These are phyloP conservation scores for Cytospora chrysosperma DNA, from an alignment of 2,329 filamentous ascomycete genomes.

Conservation along the genomic window DNA sequence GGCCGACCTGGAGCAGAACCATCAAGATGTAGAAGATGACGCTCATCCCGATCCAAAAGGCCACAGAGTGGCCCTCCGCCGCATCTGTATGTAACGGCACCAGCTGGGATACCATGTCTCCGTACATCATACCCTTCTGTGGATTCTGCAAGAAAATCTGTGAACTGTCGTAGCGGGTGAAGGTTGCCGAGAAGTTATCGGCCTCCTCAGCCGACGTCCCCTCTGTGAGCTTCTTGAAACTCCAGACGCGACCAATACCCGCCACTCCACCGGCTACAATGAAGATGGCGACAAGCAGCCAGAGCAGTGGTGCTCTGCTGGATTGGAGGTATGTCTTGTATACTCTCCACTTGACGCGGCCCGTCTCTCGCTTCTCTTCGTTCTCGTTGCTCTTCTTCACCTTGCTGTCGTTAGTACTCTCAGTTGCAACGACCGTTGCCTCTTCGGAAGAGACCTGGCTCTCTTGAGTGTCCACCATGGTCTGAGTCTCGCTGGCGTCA, in stretches of 20 bases:
- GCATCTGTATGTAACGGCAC: constrained; percentile 3
- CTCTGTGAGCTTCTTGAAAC: constrained; percentile 36
- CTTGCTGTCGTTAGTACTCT: constrained; percentile 15
- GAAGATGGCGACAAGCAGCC: constrained; percentile 30
- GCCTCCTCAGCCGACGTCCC: constrained; percentile 27
- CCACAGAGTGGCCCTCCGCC: constrained; percentile 21
- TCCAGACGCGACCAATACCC: constrained; percentile 34
- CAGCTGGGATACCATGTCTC: constrained; percentile 18
- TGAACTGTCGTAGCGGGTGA: constrained; percentile 11
- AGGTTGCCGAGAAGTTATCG: constrained; percentile 19
- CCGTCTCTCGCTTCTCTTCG: constrained; percentile 34
- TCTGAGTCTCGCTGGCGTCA: constrained; percentile 23
- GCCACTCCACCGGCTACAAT: constrained; percentile 28
- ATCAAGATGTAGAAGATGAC: constrained; percentile 33
- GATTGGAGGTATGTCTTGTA: constrained; percentile 36
- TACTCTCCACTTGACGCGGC: constrained; percentile 36
- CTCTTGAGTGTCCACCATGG: constrained; percentile 16
- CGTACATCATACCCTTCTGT: constrained; percentile 9
- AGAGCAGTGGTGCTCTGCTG: constrained; percentile 31
- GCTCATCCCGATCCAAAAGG: constrained; percentile 33
- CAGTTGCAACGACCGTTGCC: constrained; percentile 12
- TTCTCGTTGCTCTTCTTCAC: constrained; percentile 25
- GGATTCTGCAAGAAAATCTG: constrained; percentile 23
- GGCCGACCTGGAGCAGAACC: constrained; percentile 25
- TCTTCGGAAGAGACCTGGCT: constrained; percentile 22